Evolutionary conservation across 257 asterid species (phyloP).

Genomic region (Osmanthus fragrans): DNA sequence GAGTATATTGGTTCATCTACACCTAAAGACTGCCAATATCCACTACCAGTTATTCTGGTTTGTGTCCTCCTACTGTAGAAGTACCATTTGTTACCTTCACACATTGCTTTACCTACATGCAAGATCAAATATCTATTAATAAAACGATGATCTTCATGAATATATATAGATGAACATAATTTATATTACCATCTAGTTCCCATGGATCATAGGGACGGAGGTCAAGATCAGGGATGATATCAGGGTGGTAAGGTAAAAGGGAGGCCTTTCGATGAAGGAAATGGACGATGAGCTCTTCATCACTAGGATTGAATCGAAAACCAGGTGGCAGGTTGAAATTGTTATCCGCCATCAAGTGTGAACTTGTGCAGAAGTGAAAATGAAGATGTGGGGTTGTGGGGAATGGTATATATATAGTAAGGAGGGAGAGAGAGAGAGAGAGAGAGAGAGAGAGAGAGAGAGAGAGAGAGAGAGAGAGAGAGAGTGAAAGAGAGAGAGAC

Average conservation of each 20-base stretch:
- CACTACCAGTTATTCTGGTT: constrained; percentile 63
- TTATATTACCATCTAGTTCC: constrained; percentile 72
- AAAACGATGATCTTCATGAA: background rate
- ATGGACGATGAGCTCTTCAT: constrained; percentile 91
- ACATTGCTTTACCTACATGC: constrained; percentile 84
- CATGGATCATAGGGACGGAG: constrained; percentile 93
- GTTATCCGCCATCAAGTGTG: constrained; percentile 54
- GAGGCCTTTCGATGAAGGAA: constrained; percentile 93
- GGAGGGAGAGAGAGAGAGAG: background rate
- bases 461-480: background rate
- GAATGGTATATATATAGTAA: background rate
- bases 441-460: background rate
- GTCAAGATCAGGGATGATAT: constrained; percentile 94
- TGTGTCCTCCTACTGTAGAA: constrained; percentile 84
- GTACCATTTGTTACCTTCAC: constrained; percentile 90
- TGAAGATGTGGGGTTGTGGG: constrained; percentile 1
- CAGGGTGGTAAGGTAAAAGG: constrained; percentile 82
- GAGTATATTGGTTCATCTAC: constrained; percentile 73
- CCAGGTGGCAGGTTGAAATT: constrained; percentile 86
- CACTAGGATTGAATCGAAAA: constrained; percentile 84
- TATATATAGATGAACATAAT: no score
- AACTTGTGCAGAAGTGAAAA: background rate
- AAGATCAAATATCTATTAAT: background rate
- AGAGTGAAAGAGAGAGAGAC: background rate
- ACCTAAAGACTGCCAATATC: constrained; percentile 75